phyloP scores from a whole-genome alignment of 2,329 filamentous ascomycete species.

The Thielaviopsis cerberus region DNA sequence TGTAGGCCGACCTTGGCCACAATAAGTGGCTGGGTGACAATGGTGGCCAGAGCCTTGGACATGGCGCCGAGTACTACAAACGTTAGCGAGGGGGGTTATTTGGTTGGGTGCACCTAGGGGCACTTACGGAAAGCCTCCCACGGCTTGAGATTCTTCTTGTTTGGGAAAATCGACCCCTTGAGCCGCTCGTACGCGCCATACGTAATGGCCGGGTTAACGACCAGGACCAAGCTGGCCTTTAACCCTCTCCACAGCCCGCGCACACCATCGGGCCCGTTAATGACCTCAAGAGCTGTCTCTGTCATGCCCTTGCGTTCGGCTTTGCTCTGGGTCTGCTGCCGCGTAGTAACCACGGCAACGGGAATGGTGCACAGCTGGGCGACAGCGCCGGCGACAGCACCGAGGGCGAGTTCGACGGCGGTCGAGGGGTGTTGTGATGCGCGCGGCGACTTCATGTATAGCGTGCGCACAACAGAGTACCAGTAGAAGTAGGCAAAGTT shows the following conservation, averaged over 20 bases:
- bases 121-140: conserved; percentile 80
- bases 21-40: conserved; percentile 85
- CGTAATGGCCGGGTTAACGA: conserved; percentile 91
- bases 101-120: background rate
- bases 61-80: conserved; percentile 65
- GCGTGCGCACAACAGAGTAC: conserved; percentile 72
- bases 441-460: conserved; percentile 51
- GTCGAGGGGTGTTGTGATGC: conserved; percentile 46
- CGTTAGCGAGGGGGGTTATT: background rate
- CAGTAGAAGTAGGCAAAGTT: conserved; percentile 99
- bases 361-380: conserved; percentile 95
- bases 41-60: conserved; percentile 81
- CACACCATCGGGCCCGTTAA: conserved; percentile 77
- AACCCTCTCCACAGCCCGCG: conserved; percentile 83
- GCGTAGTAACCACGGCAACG: conserved; percentile 82
- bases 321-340: conserved; percentile 84
- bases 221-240: conserved; percentile 86
- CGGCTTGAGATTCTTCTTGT: conserved; percentile 54
- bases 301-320: conserved; percentile 68
- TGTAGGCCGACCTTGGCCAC: conserved; percentile 95
- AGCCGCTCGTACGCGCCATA: conserved; percentile 91
- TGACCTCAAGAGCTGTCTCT: conserved; percentile 73
- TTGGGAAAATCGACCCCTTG: conserved; percentile 58
- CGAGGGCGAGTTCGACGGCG: conserved; percentile 62
- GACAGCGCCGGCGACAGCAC: conserved; percentile 71